Percentiles rank a stretch among this genome's conserved stretches.
phyloP scores from a whole-genome alignment of 2,329 filamentous ascomycete species.

The Monosporascus sp. region DNA sequence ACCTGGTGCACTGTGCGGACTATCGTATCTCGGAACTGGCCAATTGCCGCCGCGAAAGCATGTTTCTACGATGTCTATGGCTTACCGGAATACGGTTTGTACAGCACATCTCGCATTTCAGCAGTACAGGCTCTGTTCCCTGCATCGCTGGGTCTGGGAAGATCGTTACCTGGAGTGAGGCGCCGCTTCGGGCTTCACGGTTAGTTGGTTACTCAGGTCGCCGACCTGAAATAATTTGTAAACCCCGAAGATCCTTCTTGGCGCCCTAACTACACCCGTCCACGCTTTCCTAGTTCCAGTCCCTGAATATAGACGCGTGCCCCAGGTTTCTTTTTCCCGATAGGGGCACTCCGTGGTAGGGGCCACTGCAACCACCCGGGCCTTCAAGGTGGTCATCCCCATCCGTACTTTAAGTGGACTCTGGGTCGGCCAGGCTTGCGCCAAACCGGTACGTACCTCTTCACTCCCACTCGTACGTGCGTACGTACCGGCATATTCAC shows the following conservation, averaged over 20 bases:
- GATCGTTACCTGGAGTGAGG: slow-evolving; percentile 16
- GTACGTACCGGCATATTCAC: not conserved
- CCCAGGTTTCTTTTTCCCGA: no score
- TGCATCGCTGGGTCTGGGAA: slow-evolving; percentile 7
- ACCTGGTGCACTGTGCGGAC: not conserved
- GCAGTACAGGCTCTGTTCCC: not conserved
- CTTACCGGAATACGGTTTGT: not conserved
- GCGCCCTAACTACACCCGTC: not conserved
- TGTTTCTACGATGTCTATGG: no score
- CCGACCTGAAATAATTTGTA: slow-evolving; percentile 17
- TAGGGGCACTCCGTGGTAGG: no score
- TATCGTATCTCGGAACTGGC: not conserved
- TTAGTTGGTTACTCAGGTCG: slow-evolving; percentile 19
- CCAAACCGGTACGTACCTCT: no score
- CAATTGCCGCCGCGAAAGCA: not conserved
- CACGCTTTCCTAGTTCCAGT: no score
- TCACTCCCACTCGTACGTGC: not conserved
- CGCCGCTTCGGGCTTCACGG: slow-evolving; percentile 16
- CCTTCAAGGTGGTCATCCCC: not conserved
- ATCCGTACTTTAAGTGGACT: not conserved
- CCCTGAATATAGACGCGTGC: no score
- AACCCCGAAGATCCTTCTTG: slow-evolving; percentile 17
- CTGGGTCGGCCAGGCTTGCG: not conserved
- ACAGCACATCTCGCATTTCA: not conserved
- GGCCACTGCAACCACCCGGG: not conserved